These are phyloP conservation scores for Kuraishia ogatae DNA, from an alignment of 805 yeast species.

Conservation along the genomic window DNA sequence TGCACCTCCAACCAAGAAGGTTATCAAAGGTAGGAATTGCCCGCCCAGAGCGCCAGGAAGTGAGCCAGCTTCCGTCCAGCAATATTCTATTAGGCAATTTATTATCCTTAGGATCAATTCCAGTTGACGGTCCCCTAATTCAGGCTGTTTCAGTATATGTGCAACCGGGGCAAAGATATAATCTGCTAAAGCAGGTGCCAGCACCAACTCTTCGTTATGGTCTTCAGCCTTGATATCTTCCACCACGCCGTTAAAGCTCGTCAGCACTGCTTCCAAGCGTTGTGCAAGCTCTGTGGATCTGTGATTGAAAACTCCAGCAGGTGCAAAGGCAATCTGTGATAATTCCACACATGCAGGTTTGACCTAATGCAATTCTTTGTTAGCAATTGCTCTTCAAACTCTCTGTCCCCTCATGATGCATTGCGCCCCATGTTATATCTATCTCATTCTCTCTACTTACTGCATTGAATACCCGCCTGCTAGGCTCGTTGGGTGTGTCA, in stretches of 20 bases:
- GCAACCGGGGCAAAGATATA: constrained; percentile 56
- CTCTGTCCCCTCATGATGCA: too few species aligned
- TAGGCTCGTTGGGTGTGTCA: background rate
- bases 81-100: constrained; percentile 29
- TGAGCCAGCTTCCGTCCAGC: constrained; percentile 35
- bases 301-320: constrained; percentile 23
- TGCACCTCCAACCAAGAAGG: constrained; percentile 36
- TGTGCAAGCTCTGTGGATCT: constrained; percentile 20
- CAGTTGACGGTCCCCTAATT: constrained; percentile 34
- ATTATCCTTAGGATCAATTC: constrained; percentile 39
- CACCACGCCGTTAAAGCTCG: background rate
- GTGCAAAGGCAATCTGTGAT: constrained; percentile 34
- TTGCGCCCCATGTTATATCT: constrained; percentile 3
- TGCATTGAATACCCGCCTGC: background rate
- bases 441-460: constrained; percentile 4
- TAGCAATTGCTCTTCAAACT: too few species aligned
- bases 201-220: background rate
- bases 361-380: constrained; percentile 9
- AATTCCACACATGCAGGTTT: constrained; percentile 34
- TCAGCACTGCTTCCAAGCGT: constrained; percentile 22
- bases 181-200: constrained; percentile 42
- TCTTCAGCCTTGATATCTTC: background rate
- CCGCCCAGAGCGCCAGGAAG: constrained; percentile 27
- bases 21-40: constrained; percentile 38
- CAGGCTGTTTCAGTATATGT: constrained; percentile 37